Evolutionary conservation across 805 yeast species (phyloP), one percentile per base, ranked within the genome.

Genomic region (Saturnispora serradocipensis): DNA sequence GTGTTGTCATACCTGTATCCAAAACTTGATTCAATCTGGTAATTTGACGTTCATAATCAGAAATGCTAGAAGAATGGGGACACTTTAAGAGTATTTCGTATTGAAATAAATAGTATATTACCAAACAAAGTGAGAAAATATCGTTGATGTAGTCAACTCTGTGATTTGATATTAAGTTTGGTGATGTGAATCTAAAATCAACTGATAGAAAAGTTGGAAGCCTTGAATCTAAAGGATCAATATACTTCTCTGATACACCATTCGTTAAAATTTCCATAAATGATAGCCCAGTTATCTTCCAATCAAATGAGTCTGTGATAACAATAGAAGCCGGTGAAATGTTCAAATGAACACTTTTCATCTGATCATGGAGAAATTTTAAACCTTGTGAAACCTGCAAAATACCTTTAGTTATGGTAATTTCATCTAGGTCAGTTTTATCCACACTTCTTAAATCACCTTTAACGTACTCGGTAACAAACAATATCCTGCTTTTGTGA

Each of bases 221-320:
- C 46, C 93, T 70, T 5, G 89, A 82, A 57, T 88, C 89, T 55
- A 78, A 75, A 46, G 84, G 85, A 60, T 87, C 86, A 44, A 87
- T 70, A 57, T 74, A 81, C 62, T 73, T 86, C 51, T 82, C 88
- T 4, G 74, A 75, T 15, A 75, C 77, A 40, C 66, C 70, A 3
- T 73, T 69, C 5, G 74, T 66, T 42, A 75, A 55, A 15, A 43
- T 66, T 58, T 71, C 86, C 61, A 72, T 77, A 64, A 69, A 76
- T 61, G 69, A 77, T 56, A 93, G 75, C 0, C 97, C 97, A 6
- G 86, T 77, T 2, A 93, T 64, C 65, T 91, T 93, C 98, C 99
- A 93, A 67, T 93, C 98, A 4, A 95, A 90, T 57, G 82, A 85
- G 39, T 81, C 84, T 58, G 86, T 90, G 18, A 91, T 77, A 52